These are phyloP conservation scores for Paramecium sonneborni DNA, from an alignment of 73 alveolate genomes.

Conservation along the genomic window DNA sequence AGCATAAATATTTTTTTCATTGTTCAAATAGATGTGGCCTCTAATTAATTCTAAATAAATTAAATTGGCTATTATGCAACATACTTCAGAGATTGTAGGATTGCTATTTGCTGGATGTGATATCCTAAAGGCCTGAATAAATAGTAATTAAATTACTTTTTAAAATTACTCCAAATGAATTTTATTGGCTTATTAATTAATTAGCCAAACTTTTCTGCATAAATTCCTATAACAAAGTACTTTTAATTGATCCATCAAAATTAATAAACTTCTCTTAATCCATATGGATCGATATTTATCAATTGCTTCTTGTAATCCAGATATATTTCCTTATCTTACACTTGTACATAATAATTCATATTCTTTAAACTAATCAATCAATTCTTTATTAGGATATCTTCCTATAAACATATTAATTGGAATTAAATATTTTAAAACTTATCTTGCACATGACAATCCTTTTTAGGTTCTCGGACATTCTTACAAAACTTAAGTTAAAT, in stretches of 20 bases:
- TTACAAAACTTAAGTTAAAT: not conserved
- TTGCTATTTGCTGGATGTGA: not conserved
- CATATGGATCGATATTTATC: not conserved
- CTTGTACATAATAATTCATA: conserved; percentile 4
- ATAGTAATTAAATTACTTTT: not conserved
- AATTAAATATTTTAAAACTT: conserved; percentile 37
- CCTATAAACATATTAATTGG: conserved; percentile 46
- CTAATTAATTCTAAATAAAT: not conserved
- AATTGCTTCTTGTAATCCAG: not conserved
- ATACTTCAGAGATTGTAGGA: conserved; percentile 44
- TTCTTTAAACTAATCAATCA: not conserved
- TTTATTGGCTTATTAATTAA: not conserved
- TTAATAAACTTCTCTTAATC: conserved; percentile 39
- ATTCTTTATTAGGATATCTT: conserved; percentile 29
- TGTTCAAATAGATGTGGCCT: not conserved
- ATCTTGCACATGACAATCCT: not conserved
- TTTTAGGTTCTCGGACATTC: conserved; percentile 10
- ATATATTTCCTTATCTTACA: conserved; percentile 19
- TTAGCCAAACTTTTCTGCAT: conserved; percentile 37
- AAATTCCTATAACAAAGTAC: conserved; percentile 46
- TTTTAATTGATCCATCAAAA: conserved; percentile 33
- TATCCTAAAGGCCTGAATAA: conserved; percentile 34
- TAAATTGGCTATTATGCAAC: conserved; percentile 41
- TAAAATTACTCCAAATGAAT: not conserved
- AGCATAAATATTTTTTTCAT: not conserved